Conservation (phyloP, 1,139 yeast genomes). For the Geotrichum klebahnii region DNA sequence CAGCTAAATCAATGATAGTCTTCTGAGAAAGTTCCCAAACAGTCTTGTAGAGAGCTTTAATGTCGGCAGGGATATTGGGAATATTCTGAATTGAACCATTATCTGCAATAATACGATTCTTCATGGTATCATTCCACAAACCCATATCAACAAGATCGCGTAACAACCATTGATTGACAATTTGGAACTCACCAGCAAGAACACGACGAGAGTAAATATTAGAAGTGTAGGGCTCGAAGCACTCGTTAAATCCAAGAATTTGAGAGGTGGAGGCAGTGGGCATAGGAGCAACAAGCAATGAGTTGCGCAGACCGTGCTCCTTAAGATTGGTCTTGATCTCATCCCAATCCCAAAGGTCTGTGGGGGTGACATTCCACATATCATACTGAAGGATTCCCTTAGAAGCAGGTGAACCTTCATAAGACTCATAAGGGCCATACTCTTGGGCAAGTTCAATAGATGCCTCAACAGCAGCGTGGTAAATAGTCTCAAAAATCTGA, state of each 20-base stretch:
- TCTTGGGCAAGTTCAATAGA: slow-evolving; percentile 67
- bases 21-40: slow-evolving; percentile 96
- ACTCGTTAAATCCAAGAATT: slow-evolving; percentile 82
- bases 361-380: slow-evolving; percentile 72
- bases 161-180: slow-evolving; percentile 77
- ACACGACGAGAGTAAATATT: slow-evolving; percentile 85
- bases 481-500: slow-evolving; percentile 84
- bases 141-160: slow-evolving; percentile 80
- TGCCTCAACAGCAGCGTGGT: slow-evolving; percentile 80
- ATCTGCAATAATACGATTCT: slow-evolving; percentile 69
- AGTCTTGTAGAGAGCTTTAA: slow-evolving; percentile 80
- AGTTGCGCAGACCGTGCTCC: slow-evolving; percentile 70
- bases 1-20: slow-evolving; percentile 87
- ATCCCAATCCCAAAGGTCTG: slow-evolving; percentile 74
- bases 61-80: slow-evolving; percentile 67
- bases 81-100: slow-evolving; percentile 85
- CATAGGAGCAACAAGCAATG: slow-evolving; percentile 86
- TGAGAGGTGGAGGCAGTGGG: slow-evolving; percentile 94
- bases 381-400: slow-evolving; percentile 74
- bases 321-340: slow-evolving; percentile 56
- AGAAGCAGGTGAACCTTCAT: slow-evolving; percentile 78
- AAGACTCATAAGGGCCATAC: slow-evolving; percentile 64
- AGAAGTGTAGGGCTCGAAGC: slow-evolving; percentile 88
- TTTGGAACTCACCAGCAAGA: slow-evolving; percentile 82
- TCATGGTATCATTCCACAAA: slow-evolving; percentile 76